These are phyloP conservation scores for Pythium apleroticum DNA, from an alignment of 352 stramenopile genomes.

Conservation along the genomic window DNA sequence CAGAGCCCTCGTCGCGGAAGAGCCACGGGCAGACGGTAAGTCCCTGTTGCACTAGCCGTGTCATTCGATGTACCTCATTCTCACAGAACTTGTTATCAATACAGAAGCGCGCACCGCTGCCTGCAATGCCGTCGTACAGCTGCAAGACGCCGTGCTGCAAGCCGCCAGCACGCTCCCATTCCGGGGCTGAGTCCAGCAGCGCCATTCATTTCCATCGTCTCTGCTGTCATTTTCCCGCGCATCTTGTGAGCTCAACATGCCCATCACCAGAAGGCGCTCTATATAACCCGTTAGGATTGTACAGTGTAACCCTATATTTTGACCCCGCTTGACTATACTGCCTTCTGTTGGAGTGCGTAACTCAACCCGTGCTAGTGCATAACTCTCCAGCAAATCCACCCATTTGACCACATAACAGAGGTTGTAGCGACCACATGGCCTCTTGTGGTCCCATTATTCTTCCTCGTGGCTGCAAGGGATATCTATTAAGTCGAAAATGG, in stretches of 20 bases:
- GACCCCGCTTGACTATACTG: conserved; percentile 14
- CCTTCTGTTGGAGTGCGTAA: neutral
- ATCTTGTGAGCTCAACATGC: conserved; percentile 4
- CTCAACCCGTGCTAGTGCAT: conserved; percentile 4
- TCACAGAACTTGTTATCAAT: neutral
- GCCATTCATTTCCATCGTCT: neutral
- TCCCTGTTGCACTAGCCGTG: neutral
- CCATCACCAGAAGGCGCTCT: conserved; percentile 10
- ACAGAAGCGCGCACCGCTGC: conserved; percentile 12
- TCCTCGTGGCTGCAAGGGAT: conserved; percentile 2
- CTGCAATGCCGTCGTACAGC: conserved; percentile 18
- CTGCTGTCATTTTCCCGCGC: neutral
- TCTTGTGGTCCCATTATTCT: neutral
- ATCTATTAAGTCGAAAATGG: conserved; percentile 1
- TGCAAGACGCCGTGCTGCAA: conserved; percentile 15
- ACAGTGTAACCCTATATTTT: conserved; percentile 28
- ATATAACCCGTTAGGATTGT: conserved; percentile 26
- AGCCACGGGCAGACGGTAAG: conserved; percentile 23
- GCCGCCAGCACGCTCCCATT: conserved; percentile 8
- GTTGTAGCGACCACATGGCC: neutral
- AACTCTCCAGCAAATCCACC: conserved; percentile 9
- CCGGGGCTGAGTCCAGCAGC: neutral
- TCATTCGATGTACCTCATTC: neutral
- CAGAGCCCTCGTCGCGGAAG: conserved; percentile 13
- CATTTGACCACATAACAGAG: conserved; percentile 10